phyloP scores from a whole-genome alignment of 2,329 filamentous ascomycete species.

The Colletotrichum cordylinicola region DNA sequence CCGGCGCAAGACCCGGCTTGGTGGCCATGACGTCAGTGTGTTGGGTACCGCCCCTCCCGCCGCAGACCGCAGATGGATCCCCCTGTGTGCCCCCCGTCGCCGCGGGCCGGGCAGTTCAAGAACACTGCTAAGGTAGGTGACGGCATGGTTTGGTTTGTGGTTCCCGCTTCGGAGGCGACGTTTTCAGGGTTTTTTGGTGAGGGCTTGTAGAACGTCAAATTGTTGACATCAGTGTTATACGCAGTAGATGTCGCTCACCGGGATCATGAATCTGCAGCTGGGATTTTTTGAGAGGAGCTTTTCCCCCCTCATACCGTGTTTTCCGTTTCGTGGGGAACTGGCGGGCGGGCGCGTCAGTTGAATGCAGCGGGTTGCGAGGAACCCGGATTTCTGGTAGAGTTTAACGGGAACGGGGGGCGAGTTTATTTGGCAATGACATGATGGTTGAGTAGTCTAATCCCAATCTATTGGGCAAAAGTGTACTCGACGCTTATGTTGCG shows the following conservation, averaged over 20 bases:
- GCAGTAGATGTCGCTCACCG: background rate
- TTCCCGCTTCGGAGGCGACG: background rate
- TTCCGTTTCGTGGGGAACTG: background rate
- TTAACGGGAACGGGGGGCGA: conserved; percentile 1
- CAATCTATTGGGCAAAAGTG: background rate
- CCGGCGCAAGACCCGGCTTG: background rate
- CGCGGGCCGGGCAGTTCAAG: background rate
- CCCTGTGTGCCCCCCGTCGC: background rate
- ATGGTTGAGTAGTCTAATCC: background rate
- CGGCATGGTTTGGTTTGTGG: background rate
- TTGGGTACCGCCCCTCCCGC: background rate
- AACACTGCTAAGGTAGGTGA: background rate
- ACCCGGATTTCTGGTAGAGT: conserved; percentile 2
- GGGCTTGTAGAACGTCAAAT: background rate
- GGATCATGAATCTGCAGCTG: background rate
- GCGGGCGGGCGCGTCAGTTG: background rate
- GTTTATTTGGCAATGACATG: background rate
- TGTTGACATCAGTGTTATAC: conserved; percentile 3
- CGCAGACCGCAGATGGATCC: background rate
- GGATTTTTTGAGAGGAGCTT: background rate
- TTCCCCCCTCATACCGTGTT: background rate
- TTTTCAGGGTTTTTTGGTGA: background rate
- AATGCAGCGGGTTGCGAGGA: conserved; percentile 11
- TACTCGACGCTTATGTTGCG: background rate
- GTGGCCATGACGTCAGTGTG: background rate